Conservation (phyloP, 2,329 filamentous ascomycete species). For the Phialocephala sp. region DNA sequence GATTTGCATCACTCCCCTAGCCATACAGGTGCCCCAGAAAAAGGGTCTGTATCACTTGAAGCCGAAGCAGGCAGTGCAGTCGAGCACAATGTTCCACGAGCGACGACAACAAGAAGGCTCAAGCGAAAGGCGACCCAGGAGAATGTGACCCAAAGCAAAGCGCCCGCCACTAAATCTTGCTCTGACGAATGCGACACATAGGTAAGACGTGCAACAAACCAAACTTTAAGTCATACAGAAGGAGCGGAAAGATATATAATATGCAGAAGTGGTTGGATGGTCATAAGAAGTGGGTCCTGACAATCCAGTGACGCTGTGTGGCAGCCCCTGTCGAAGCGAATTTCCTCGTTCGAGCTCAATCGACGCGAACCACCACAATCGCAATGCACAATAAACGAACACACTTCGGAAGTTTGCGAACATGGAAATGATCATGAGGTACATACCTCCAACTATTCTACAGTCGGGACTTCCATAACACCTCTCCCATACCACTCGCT, state of each 20-base stretch:
- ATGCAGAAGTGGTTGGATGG: slow-evolving; percentile 3
- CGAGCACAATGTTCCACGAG: neutral
- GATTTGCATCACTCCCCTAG: neutral
- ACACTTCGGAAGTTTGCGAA: neutral
- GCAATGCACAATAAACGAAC: neutral
- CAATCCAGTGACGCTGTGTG: neutral
- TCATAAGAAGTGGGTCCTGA: neutral
- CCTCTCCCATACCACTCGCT: slow-evolving; percentile 95
- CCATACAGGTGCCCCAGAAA: neutral
- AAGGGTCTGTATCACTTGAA: neutral
- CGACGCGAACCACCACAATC: neutral
- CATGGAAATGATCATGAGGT: neutral
- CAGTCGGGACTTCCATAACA: slow-evolving; percentile 69
- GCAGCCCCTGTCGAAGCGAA: slow-evolving; percentile 1
- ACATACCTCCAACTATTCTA: slow-evolving; percentile 16
- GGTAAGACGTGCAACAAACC: slow-evolving; percentile 25
- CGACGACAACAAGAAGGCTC: neutral
- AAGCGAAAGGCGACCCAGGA: slow-evolving; percentile 7
- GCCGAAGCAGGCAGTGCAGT: neutral
- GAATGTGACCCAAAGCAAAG: slow-evolving; percentile 2
- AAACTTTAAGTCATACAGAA: slow-evolving; percentile 2
- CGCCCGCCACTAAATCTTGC: neutral
- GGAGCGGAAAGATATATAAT: neutral
- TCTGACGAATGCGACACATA: slow-evolving; percentile 25
- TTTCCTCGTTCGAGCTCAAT: neutral